Conservation (phyloP, 2,329 filamentous ascomycete genomes). For the Talaromyces sp. region DNA sequence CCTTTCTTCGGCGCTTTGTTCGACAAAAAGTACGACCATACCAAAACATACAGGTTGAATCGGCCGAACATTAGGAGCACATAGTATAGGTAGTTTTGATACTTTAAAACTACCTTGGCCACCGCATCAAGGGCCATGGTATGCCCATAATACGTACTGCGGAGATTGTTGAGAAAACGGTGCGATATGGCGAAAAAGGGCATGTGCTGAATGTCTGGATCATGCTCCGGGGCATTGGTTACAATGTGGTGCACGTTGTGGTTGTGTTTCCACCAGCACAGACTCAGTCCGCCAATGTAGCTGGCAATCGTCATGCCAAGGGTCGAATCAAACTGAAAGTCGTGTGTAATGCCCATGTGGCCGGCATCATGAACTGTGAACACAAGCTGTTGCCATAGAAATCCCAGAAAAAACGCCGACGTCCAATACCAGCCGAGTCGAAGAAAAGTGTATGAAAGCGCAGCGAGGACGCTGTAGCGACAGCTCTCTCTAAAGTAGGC, state of each 20-base stretch:
- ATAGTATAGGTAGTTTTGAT: conserved; percentile 80
- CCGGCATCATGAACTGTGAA: conserved; percentile 94
- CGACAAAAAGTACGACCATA: conserved; percentile 69
- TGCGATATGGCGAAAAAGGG: conserved; percentile 86
- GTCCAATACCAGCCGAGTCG: conserved; percentile 60
- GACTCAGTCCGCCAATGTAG: conserved; percentile 79
- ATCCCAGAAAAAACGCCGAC: conserved; percentile 70
- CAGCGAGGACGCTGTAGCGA: conserved; percentile 66
- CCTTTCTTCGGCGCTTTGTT: conserved; percentile 69
- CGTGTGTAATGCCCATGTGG: conserved; percentile 95
- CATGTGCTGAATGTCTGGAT: conserved; percentile 89
- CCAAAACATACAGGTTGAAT: conserved; percentile 80
- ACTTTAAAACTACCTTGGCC: conserved; percentile 64
- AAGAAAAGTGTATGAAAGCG: conserved; percentile 57
- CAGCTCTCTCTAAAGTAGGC: conserved; percentile 69
- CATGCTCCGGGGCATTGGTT: conserved; percentile 90
- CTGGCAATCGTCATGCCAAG: conserved; percentile 90
- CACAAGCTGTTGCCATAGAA: conserved; percentile 89
- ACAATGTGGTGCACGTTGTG: conserved; percentile 97
- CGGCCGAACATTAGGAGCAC: conserved; percentile 72
- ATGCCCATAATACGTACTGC: conserved; percentile 77
- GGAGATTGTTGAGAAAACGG: conserved; percentile 66
- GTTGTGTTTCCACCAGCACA: conserved; percentile 96
- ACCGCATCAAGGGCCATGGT: conserved; percentile 71
- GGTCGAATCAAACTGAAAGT: conserved; percentile 73